These are phyloP conservation scores for Thecamonas trahens DNA, from an alignment of 78 protist species.

Conservation along the genomic window DNA sequence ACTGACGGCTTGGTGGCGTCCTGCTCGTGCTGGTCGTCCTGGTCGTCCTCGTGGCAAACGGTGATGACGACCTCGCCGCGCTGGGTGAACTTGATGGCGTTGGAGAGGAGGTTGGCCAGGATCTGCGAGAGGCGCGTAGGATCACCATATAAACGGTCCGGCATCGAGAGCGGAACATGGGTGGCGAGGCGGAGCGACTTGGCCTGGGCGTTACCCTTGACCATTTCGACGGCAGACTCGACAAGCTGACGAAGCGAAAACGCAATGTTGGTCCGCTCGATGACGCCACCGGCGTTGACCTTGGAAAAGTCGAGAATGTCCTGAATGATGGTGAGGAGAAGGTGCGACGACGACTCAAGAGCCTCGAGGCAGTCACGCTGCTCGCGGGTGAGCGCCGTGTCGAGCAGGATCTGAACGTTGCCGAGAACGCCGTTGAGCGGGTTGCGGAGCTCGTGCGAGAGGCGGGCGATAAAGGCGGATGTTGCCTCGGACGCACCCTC, in stretches of 20 bases:
- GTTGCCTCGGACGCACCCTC: no score
- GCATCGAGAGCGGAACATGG: no score
- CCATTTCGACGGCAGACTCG: not conserved
- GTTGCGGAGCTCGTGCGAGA: slow-evolving; percentile 27
- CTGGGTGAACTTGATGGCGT: slow-evolving; percentile 11
- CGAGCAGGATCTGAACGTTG: not conserved
- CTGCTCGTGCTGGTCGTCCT: no score
- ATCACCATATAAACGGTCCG: not conserved
- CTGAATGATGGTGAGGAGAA: slow-evolving; percentile 4
- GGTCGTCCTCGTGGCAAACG: no score
- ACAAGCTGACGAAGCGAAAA: not conserved
- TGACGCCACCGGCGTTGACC: not conserved
- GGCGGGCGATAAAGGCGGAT: slow-evolving; percentile 6
- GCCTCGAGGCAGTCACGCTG: not conserved
- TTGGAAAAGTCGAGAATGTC: slow-evolving; percentile 23
- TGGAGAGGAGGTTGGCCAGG: not conserved
- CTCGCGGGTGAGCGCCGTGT: slow-evolving; percentile 21
- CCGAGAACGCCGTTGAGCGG: slow-evolving; percentile 25
- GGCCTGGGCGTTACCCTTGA: no score
- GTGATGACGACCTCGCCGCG: no score
- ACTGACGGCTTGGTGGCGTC: no score
- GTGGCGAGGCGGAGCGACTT: no score
- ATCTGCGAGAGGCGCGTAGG: not conserved
- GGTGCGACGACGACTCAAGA: not conserved
- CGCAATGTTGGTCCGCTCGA: not conserved